Base-by-base conservation (phyloP, 345 rosid genomes). In the Carallia pectinifolia region DNA sequence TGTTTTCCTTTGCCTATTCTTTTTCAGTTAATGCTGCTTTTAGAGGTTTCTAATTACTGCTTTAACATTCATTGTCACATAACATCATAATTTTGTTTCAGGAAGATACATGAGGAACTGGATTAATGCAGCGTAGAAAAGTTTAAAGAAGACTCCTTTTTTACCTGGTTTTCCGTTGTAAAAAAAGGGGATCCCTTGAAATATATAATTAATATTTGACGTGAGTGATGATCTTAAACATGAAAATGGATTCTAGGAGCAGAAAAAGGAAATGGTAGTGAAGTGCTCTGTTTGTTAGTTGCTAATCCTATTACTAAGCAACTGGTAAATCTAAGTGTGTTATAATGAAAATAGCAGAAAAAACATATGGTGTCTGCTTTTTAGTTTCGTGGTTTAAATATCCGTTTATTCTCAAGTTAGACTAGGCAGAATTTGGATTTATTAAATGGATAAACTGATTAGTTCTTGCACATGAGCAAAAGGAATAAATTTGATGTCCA, bases 21-120 rank as follows among this genome's bases (percentile, higher is more conserved):
- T 15, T 30, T 31, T 64, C 37, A 15, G 9, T 52, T 48, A 37
- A 48, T 48, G 55, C 70, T 70, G 7, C 8, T 62, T 36, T 53
- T 27, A 18, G 31, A 30, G 27, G 19, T 59, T 6, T 8, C n/a
- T 30, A 1, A 29, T 23, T 67, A 47, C 16, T 53, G 61, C 58
- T 71, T 52, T 7, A 39, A 56, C 53, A 16, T 34, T 68, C 47
- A 1, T 37, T 58, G 16, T 53, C 37, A 12, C 30, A n/a, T 33
- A 65, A 65, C 27, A 30, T 34, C 34, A 27, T 69, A 65, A 65
- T 6, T 63, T 63, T 40, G n/a, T 67, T 67, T 38, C 6, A 10
- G 48, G 29, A 68, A 40, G 36, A 29, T 29, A 58, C 40, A 2
- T 5, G 4, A 44, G n/a, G 38, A 31, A 67, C 34, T 55, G 50